A percentile compares a stretch with the other conserved stretches of the same genome.
Conservation (phyloP, 164 flowering plant species). For the Hamamelis virginiana region DNA sequence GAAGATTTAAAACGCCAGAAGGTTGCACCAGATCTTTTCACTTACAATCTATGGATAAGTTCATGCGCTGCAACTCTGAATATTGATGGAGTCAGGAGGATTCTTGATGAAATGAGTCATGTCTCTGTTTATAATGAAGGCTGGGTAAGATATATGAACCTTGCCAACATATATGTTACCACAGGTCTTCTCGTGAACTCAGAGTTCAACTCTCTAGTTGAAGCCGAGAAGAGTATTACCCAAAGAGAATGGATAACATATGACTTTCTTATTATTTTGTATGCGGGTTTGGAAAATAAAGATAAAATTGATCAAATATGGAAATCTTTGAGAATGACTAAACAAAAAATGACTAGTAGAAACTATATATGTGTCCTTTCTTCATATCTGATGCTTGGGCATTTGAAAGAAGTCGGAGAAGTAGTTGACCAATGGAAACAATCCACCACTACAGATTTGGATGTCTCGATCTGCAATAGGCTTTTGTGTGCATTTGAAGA, state of each 20-base stretch:
- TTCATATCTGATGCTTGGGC: constrained; percentile 74
- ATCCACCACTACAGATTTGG: constrained; percentile 54
- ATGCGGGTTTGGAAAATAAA: constrained; percentile 66
- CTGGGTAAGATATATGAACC: constrained; percentile 62
- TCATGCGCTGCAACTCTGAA: constrained; percentile 74
- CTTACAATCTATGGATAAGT: constrained; percentile 87
- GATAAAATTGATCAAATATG: constrained; percentile 74
- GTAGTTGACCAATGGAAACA: constrained; percentile 75
- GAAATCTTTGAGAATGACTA: constrained; percentile 70
- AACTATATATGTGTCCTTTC: constrained; percentile 63
- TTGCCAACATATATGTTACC: constrained; percentile 55
- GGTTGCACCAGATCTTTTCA: constrained; percentile 72
- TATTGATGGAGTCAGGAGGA: constrained; percentile 51
- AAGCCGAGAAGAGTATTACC: constrained; percentile 54
- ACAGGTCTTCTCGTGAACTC: constrained; percentile 47
- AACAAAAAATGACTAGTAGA: constrained; percentile 72
- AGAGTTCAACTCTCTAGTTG: constrained; percentile 44
- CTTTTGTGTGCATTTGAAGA: constrained; percentile 52
- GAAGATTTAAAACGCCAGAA: constrained; percentile 61
- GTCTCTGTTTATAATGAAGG: constrained; percentile 44
- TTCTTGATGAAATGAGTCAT: constrained; percentile 67
- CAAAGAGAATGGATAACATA: constrained; percentile 88
- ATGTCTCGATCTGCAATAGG: constrained; percentile 43
- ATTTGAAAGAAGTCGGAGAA: constrained; percentile 63
- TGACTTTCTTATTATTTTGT: constrained; percentile 74